Percentiles rank a stretch among this genome's conserved stretches.
Evolutionary conservation across 1,139 yeast genomes (phyloP).

Genomic region (Lodderomyces metapsilosis): DNA sequence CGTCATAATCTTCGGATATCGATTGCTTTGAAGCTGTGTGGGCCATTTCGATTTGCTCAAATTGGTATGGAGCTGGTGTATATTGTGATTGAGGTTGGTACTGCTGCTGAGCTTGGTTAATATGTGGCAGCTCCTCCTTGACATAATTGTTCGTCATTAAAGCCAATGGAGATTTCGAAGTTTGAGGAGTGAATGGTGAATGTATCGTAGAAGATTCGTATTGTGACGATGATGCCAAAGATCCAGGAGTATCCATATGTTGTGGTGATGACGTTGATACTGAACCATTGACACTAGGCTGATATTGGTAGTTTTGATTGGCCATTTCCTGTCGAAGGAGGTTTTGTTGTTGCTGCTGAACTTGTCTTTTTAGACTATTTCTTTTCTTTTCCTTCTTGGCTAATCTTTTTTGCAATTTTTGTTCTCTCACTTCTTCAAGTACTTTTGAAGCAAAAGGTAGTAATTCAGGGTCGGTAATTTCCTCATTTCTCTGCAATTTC

Average conservation of each 20-base stretch:
- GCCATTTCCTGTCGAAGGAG: conserved; percentile 3
- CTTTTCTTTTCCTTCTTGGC: conserved; percentile 3
- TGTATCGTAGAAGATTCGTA: conserved; percentile 10
- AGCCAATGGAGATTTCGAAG: conserved; percentile 14
- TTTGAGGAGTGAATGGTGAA: conserved; percentile 15
- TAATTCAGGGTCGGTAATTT: conserved; percentile 15
- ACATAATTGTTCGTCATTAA: conserved; percentile 6
- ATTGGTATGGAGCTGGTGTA: conserved; percentile 7
- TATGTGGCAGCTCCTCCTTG: conserved; percentile 1
- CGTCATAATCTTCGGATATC: conserved; percentile 37
- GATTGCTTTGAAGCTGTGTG: conserved; percentile 6
- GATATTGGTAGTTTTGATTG: conserved; percentile 2
- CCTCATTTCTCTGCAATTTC: conserved; percentile 25
- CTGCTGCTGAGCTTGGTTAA: conserved; percentile 5
- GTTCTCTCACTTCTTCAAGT: conserved; percentile 13
- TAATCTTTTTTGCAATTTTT: conserved; percentile 6
- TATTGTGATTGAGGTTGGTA: conserved; percentile 9
- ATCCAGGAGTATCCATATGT: conserved; percentile 14
- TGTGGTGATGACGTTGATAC: conserved; percentile 4
- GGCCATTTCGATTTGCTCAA: conserved; percentile 9
- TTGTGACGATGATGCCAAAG: conserved; percentile 12
- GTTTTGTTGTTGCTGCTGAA: conserved; percentile 6
- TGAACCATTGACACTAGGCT: background rate
- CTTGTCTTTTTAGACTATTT: conserved; percentile 2
- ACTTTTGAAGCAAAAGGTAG: conserved; percentile 16